Base-by-base conservation (phyloP, 2,329 filamentous ascomycete genomes). In the Beauveria australis region DNA sequence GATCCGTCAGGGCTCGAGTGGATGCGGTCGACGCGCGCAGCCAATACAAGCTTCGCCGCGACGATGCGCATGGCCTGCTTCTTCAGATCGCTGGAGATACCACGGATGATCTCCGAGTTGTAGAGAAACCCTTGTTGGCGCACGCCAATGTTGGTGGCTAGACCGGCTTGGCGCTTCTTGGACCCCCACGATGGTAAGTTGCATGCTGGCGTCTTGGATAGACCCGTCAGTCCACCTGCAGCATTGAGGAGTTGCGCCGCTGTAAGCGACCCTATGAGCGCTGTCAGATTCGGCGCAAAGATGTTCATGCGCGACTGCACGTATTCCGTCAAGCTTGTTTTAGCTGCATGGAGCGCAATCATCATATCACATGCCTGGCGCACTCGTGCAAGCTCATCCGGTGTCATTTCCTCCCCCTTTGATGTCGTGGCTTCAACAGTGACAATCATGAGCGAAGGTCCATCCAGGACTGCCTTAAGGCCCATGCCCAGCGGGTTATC, bases 211-310 rank as follows among this genome's bases (percentile, higher is more conserved):
- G 92, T 94, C 72, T 96, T 96, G 46, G 91, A 92, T 12, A 99
- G 81, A 41, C 91, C 91, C 1, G 88, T 89, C 37, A 99, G 78
- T 9, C 94, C 94, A 64, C 94, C 94, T 0, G 92, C 89, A 62
- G 91, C 91, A 74, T 97, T 97, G 68, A 99, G 88, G n/a, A 99
- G 84, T 75, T 97, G 93, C 4, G 94, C 94, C 8, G 94, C 93
- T 3, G 93, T 97, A 19, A 96, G 81, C 0, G 93, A 94, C 19
- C 94, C 94, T 61, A 99, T 89, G 19, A 99, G 83, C 1, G 86
- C 87, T 0, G 94, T 96, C 59, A 97, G 76, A 68, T 99, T 99
- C 0, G 94, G 94, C 5, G 94, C 94, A 71, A 97, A 97, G 40
- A 96, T 81, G 66, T 89, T 94, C 91, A 99, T 97, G 63, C 94